Base-by-base conservation (phyloP, 1,284 basidiomycete species). In the Phellopilus nigrolimitatus region DNA sequence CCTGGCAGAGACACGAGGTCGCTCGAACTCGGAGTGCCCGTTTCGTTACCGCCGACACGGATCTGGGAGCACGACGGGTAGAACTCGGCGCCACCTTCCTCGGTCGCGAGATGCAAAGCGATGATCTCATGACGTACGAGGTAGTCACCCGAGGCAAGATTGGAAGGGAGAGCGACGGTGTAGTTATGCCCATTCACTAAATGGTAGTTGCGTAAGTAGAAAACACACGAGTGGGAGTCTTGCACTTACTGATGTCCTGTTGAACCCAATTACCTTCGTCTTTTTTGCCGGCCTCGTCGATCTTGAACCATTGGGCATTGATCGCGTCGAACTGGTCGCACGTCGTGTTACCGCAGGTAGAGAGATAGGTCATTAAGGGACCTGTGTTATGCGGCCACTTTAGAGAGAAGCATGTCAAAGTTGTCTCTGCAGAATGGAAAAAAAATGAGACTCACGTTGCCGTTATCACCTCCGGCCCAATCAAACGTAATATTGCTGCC, bases 301-400 rank as follows among this genome's bases (percentile, higher is more conserved):
- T 73, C 68, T 89, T 88, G 75, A 88, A 88, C 81, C 81, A 88
- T 59, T 80, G 68, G 2, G 82, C 82, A 8, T 71, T 62, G 4
- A 71, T 68, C 1, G 75, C 60, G 59, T 87, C 70, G 64, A 80
- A 86, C 56, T 80, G 66, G 61, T 76, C 72, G 66, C 85, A 87
- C 1, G 76, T 67, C 0, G 69, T 68, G 21, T 66, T 62, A 1
- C 76, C 78, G 58, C 84, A 88, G 10, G 74, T 71, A 0, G 84
- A 75, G 74, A 89, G 74, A 62, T 89, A 89, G 36, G 80, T 83
- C 66, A 88, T 70, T 61, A 88, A 66, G 1, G 86, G 85, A 3
- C 86, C 86, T 9, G 70, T 80, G 53, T 84, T 72, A 60, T 89
- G 86, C 1, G 80, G 79, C 85, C 84, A 87, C 81, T 86, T 48